Evolutionary conservation across 2,329 filamentous ascomycete genomes (phyloP).

Genomic region (Emergomyces orientalis): DNA sequence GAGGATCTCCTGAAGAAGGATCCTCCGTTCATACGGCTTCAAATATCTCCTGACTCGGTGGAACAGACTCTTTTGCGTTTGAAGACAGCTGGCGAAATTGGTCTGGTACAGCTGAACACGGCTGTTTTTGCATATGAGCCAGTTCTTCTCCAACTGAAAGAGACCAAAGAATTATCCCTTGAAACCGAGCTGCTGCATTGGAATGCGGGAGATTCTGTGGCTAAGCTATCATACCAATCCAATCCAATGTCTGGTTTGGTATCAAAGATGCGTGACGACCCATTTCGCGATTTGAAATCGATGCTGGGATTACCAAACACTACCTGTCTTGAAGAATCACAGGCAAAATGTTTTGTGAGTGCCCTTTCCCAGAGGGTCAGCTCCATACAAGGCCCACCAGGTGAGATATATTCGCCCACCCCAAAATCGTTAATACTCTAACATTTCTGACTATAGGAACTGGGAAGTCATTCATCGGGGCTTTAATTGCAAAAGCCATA

Average conservation of each 20-base stretch:
- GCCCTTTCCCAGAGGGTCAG: slow-evolving; percentile 46
- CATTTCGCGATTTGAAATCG: neutral
- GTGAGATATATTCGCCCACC: slow-evolving; percentile 36
- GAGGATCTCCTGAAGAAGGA: slow-evolving; percentile 37
- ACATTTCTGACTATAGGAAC: slow-evolving; percentile 44
- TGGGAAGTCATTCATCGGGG: slow-evolving; percentile 66
- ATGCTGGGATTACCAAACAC: slow-evolving; percentile 20
- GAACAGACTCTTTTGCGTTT: slow-evolving; percentile 39
- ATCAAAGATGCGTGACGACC: neutral
- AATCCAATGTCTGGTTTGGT: neutral
- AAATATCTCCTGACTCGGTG: slow-evolving; percentile 15
- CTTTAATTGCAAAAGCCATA: slow-evolving; percentile 50
- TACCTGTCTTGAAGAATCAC: slow-evolving; percentile 43
- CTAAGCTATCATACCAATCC: slow-evolving; percentile 7
- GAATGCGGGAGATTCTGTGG: slow-evolving; percentile 13
- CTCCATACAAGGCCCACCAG: slow-evolving; percentile 61
- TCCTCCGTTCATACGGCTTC: slow-evolving; percentile 18
- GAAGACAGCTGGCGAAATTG: slow-evolving; percentile 22
- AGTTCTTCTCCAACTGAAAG: slow-evolving; percentile 50
- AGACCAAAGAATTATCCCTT: slow-evolving; percentile 47
- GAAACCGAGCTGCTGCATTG: slow-evolving; percentile 42
- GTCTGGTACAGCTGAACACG: slow-evolving; percentile 52
- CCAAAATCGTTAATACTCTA: neutral
- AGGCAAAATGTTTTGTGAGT: slow-evolving; percentile 46
- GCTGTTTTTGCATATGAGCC: slow-evolving; percentile 60